Conservation (phyloP, 192 early-diverging fungal species). For the Mycoemilia scoparia region DNA sequence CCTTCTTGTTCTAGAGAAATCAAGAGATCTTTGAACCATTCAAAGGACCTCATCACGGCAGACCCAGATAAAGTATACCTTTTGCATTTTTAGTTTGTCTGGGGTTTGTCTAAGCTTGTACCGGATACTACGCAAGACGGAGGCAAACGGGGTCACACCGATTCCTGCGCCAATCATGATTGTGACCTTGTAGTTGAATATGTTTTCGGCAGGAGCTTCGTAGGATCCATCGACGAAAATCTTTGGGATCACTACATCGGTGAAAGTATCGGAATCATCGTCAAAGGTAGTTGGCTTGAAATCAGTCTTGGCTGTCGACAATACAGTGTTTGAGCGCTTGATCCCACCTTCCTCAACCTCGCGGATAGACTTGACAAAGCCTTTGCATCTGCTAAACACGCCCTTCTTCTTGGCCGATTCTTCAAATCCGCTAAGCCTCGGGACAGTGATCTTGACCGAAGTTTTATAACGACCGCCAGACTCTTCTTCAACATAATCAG, state of each 20-base stretch:
- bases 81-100: constrained; percentile 32
- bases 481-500: no score
- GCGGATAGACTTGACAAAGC: neutral
- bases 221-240: constrained; percentile 59
- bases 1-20: constrained; percentile 42
- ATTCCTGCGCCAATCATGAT: constrained; percentile 64
- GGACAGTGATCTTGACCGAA: constrained; percentile 1
- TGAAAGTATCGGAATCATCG: constrained; percentile 8
- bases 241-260: constrained; percentile 24
- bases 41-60: constrained; percentile 51
- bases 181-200: constrained; percentile 54
- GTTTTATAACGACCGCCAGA: no score
- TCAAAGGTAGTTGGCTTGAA: constrained; percentile 13
- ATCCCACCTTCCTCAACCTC: constrained; percentile 1
- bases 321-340: constrained; percentile 3
- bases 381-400: neutral
- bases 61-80: constrained; percentile 67
- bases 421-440: neutral
- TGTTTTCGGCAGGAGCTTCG: constrained; percentile 47
- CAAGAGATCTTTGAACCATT: constrained; percentile 69
- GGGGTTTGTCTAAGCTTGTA: constrained; percentile 40
- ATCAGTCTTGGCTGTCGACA: constrained; percentile 1
- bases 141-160: constrained; percentile 61
- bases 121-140: constrained; percentile 55
- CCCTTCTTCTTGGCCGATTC: constrained; percentile 4